Evolutionary conservation across 2,329 filamentous ascomycete genomes (phyloP).

Genomic region (Chaetomium sp.): DNA sequence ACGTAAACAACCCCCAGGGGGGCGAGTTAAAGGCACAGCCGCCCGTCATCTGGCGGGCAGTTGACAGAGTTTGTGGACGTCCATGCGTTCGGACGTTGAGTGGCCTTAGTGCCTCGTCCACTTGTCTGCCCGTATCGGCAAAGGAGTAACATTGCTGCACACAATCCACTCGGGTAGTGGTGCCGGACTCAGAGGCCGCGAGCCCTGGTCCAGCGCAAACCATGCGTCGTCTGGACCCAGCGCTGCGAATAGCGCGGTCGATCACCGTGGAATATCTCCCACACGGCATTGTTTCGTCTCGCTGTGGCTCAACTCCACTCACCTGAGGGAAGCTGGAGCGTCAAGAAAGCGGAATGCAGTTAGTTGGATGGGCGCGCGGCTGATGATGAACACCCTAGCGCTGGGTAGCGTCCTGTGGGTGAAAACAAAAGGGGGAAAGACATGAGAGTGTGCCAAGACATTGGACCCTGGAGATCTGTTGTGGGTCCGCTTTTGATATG

Average conservation of each 20-base stretch:
- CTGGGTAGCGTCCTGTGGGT: not conserved
- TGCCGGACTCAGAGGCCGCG: constrained; percentile 1
- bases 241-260: constrained; percentile 3
- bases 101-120: no score
- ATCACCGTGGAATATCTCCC: constrained; percentile 9
- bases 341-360: not conserved
- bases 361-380: not conserved
- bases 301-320: not conserved
- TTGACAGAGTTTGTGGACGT: no score
- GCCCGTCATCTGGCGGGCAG: no score
- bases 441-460: not conserved
- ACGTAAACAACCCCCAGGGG: no score
- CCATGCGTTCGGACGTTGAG: no score
- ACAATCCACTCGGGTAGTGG: not conserved
- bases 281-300: not conserved
- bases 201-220: not conserved
- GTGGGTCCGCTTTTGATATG: not conserved
- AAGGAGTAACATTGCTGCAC: no score
- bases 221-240: not conserved
- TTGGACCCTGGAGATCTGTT: not conserved
- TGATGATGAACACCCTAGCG: not conserved
- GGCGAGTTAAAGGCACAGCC: no score
- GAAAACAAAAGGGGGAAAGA: not conserved
- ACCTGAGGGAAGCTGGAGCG: not conserved
- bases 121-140: no score